Conservation (phyloP, 1,284 basidiomycete species). For the Ceratobasidium papillatum region DNA sequence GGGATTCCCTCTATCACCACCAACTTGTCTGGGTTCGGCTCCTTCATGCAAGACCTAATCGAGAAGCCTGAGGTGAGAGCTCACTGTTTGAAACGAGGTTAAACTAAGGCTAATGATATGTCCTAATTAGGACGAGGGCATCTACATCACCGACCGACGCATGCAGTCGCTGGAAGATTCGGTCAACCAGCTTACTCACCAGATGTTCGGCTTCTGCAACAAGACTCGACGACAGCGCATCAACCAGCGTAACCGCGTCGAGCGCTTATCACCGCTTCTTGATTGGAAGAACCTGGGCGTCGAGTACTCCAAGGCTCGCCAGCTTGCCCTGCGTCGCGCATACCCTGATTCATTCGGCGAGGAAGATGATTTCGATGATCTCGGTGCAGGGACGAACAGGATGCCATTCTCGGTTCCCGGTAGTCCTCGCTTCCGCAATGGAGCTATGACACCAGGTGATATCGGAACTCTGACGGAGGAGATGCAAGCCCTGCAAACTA, state of each 20-base stretch:
- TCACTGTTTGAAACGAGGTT: conserved; percentile 53
- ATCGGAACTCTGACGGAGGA: conserved; percentile 94
- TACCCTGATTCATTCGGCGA: conserved; percentile 89
- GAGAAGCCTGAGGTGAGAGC: conserved; percentile 68
- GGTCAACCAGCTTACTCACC: conserved; percentile 70
- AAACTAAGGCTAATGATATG: conserved; percentile 47
- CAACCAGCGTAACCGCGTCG: conserved; percentile 97
- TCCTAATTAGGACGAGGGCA: conserved; percentile 70
- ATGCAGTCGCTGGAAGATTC: conserved; percentile 91
- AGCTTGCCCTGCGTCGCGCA: conserved; percentile 89
- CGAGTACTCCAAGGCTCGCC: conserved; percentile 95
- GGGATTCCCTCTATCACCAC: conserved; percentile 97
- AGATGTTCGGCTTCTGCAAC: conserved; percentile 81
- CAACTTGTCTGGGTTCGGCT: conserved; percentile 96
- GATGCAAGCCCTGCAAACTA: conserved; percentile 88
- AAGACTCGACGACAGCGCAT: conserved; percentile 97
- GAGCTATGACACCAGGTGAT: conserved; percentile 88
- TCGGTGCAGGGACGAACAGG: conserved; percentile 69
- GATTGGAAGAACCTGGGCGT: conserved; percentile 99
- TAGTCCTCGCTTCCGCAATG: conserved; percentile 80
- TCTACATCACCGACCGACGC: conserved; percentile 95
- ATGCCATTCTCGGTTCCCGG: conserved; percentile 84
- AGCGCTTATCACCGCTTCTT: conserved; percentile 88
- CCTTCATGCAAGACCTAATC: conserved; percentile 99
- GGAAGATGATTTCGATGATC: conserved; percentile 55